Percentiles rank a stretch among this genome's conserved stretches.
Conservation (phyloP, 352 stramenopile species). For the Pythium folliculosum region DNA sequence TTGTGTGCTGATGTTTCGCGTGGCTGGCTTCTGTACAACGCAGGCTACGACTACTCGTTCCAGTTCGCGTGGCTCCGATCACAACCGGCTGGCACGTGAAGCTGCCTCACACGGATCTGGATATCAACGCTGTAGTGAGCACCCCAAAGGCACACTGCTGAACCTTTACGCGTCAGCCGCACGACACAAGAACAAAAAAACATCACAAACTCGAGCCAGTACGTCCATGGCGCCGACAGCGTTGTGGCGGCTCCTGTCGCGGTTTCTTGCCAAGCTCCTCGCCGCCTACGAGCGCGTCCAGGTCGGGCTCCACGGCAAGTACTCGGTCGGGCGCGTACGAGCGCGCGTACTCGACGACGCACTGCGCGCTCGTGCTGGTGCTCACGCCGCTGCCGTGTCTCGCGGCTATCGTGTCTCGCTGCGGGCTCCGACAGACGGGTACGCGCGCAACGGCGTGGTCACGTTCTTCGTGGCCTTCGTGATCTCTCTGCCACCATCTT, state of each 20-base stretch:
- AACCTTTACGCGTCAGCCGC: too few species aligned
- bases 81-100: neutral
- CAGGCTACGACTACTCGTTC: conserved; percentile 24
- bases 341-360: neutral
- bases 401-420: neutral
- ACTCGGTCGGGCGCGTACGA: conserved; percentile 14
- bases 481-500: conserved; percentile 1
- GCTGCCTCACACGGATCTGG: neutral
- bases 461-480: neutral
- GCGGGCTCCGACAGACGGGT: neutral
- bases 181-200: too few species aligned
- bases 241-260: too few species aligned
- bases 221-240: neutral
- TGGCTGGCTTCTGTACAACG: neutral
- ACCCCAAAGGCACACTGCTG: too few species aligned
- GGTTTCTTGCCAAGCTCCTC: neutral
- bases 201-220: neutral
- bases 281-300: neutral
- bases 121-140: neutral
- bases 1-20: neutral
- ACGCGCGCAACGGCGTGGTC: neutral
- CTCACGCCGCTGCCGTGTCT: neutral
- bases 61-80: conserved; percentile 17
- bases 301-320: conserved; percentile 20
- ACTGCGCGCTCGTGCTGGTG: neutral